phyloP scores from a whole-genome alignment of 116 monocot species.

The Papilionanthe hybrid region DNA sequence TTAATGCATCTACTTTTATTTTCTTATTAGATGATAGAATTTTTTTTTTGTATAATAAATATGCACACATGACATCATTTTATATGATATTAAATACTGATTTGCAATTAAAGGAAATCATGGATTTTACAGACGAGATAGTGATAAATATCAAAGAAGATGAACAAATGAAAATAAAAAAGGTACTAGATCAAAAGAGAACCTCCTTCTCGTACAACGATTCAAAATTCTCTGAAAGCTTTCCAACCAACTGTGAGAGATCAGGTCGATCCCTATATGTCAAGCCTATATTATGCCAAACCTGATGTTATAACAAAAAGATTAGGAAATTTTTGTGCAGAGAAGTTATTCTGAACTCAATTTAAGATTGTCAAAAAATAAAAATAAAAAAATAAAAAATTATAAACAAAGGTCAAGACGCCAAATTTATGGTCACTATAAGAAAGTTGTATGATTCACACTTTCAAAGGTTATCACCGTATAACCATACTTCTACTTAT shows the following conservation, averaged over 20 bases:
- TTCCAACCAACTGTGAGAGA: slow-evolving; percentile 59
- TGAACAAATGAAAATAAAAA: slow-evolving; percentile 5
- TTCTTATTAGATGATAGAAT: background rate
- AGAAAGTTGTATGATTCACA: background rate
- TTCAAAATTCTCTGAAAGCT: slow-evolving; percentile 68
- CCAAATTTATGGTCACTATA: background rate
- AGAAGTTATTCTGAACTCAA: background rate
- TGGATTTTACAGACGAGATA: background rate
- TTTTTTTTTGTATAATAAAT: background rate
- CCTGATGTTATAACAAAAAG: slow-evolving; percentile 31
- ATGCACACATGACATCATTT: background rate
- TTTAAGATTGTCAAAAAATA: background rate
- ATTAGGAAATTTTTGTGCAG: background rate
- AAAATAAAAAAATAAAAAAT: background rate
- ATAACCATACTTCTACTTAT: background rate
- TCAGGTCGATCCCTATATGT: slow-evolving; percentile 73
- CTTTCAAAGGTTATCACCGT: background rate
- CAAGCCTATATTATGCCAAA: slow-evolving; percentile 60
- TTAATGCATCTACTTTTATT: background rate
- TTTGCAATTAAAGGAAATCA: background rate
- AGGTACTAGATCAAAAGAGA: slow-evolving; percentile 7
- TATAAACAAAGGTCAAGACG: background rate
- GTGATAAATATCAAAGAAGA: background rate
- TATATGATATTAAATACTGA: background rate
- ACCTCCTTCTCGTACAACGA: slow-evolving; percentile 81